phyloP scores from a whole-genome alignment of 306 rosid species.

The Rosa chinensis region DNA sequence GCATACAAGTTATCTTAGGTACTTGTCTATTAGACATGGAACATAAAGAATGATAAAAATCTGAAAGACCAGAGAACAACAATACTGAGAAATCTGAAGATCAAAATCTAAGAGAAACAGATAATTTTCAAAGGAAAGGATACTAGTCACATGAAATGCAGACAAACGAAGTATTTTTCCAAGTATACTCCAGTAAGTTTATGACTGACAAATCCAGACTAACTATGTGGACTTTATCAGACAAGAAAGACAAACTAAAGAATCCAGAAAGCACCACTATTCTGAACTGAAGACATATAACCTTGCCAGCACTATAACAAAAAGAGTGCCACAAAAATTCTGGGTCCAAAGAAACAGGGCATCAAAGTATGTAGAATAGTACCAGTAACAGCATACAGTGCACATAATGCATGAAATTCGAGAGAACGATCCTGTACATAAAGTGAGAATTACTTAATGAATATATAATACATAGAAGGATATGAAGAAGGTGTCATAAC shows the following conservation, averaged over 20 bases:
- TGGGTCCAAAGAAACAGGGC: neutral
- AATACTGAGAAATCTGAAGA: neutral
- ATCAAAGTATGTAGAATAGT: conserved; percentile 28
- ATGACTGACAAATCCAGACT: neutral
- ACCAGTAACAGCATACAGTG: conserved; percentile 85
- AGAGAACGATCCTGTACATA: conserved; percentile 81
- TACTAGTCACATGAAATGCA: neutral
- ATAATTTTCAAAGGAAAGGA: neutral
- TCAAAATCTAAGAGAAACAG: neutral
- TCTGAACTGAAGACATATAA: neutral
- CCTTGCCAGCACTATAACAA: neutral
- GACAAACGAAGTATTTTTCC: neutral
- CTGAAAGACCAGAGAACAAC: neutral
- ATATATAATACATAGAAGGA: neutral
- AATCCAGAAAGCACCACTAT: neutral
- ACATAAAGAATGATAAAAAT: neutral
- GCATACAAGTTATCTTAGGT: neutral
- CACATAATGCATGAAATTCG: conserved; percentile 65
- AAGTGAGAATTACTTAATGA: neutral
- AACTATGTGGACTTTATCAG: neutral
- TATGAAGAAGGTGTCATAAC: neutral
- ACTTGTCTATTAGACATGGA: neutral
- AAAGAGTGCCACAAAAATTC: neutral
- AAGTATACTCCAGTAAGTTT: neutral
- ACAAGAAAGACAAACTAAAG: neutral